These are phyloP conservation scores for Bauhinia variegata DNA, from an alignment of 306 rosid species.

Conservation along the genomic window DNA sequence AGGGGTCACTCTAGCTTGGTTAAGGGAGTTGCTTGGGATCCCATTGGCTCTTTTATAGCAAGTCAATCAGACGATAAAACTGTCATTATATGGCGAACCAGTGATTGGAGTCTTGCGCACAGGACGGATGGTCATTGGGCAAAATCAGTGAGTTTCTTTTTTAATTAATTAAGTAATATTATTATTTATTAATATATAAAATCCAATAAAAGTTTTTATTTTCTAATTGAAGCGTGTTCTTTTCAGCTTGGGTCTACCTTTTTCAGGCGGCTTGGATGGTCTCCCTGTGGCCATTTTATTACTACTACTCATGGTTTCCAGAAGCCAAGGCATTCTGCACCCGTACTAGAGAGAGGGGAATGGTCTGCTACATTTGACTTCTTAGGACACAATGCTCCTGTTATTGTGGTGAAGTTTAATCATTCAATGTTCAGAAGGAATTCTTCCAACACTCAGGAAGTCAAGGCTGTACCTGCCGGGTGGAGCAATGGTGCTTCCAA, in stretches of 20 bases:
- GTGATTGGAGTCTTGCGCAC: slow-evolving; percentile 99
- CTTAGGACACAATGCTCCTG: slow-evolving; percentile 96
- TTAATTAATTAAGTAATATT: no score
- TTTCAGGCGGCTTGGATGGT: slow-evolving; percentile 99
- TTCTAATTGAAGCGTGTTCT: slow-evolving; percentile 36
- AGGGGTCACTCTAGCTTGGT: slow-evolving; percentile 99
- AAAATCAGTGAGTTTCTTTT: slow-evolving; percentile 90
- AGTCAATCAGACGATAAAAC: slow-evolving; percentile 99
- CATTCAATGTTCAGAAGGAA: slow-evolving; percentile 93
- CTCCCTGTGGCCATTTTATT: slow-evolving; percentile 98
- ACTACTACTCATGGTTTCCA: slow-evolving; percentile 99
- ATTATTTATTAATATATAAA: neutral
- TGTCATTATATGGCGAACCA: slow-evolving; percentile 95
- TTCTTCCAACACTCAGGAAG: slow-evolving; percentile 66
- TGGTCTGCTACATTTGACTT: slow-evolving; percentile 99
- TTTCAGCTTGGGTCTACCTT: slow-evolving; percentile 98
- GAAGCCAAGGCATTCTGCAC: slow-evolving; percentile 99
- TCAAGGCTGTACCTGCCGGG: slow-evolving; percentile 72
- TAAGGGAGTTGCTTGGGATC: slow-evolving; percentile 99
- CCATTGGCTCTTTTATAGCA: slow-evolving; percentile 95
- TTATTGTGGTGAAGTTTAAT: slow-evolving; percentile 92
- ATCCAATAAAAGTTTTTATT: slow-evolving; percentile 35
- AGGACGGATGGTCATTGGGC: slow-evolving; percentile 71
- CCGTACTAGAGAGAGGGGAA: slow-evolving; percentile 98
- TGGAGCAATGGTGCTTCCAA: slow-evolving; percentile 91